A percentile compares a stretch with the other conserved stretches of the same genome.
These are phyloP conservation scores for Liquidambar formosana DNA, from an alignment of 164 flowering plant genomes.

Conservation along the genomic window DNA sequence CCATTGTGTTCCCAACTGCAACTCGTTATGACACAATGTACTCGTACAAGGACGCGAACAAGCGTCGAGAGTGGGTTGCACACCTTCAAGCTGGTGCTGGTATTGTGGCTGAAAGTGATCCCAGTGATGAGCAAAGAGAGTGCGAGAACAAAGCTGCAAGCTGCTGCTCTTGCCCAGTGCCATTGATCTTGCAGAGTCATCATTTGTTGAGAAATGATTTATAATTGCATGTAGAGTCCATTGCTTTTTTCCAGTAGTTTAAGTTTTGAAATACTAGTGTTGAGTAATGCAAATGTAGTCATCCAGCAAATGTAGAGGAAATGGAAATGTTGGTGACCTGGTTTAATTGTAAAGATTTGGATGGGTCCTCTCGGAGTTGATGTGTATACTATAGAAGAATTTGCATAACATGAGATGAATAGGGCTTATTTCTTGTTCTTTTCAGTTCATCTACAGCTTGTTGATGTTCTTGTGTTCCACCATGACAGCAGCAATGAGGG, in stretches of 20 bases:
- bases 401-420: too few species aligned
- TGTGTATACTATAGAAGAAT: too few species aligned
- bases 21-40: conserved; percentile 73
- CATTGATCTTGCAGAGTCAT: conserved; percentile 88
- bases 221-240: background rate
- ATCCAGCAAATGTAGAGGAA: too few species aligned
- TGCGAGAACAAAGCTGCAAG: conserved; percentile 92
- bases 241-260: background rate
- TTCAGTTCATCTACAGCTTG: too few species aligned
- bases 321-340: too few species aligned
- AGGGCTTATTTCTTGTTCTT: too few species aligned
- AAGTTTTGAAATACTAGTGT: background rate
- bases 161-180: conserved; percentile 88
- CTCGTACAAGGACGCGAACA: conserved; percentile 65
- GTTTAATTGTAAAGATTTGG: too few species aligned
- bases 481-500: too few species aligned
- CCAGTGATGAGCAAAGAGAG: conserved; percentile 77
- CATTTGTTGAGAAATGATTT: conserved; percentile 43
- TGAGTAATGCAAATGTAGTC: too few species aligned
- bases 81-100: conserved; percentile 94
- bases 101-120: conserved; percentile 84
- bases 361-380: too few species aligned
- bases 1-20: conserved; percentile 80
- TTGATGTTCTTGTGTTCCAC: too few species aligned
- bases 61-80: conserved; percentile 86